Evolutionary conservation across 805 yeast species (phyloP).

Genomic region (Candida lessepsii): DNA sequence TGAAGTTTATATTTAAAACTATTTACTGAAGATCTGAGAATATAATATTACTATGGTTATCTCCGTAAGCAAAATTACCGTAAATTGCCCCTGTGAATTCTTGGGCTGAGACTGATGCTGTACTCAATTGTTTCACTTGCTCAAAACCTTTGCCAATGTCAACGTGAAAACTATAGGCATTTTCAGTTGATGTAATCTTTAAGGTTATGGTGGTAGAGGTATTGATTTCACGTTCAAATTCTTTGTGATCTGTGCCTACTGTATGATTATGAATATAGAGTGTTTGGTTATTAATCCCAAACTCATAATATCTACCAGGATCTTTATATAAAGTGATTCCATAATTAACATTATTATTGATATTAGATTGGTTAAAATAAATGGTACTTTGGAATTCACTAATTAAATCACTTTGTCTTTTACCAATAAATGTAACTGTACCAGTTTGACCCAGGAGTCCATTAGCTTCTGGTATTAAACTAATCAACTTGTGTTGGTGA

Average conservation of each 20-base stretch:
- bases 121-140: neutral
- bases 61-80: constrained; percentile 6
- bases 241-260: neutral
- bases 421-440: constrained; percentile 7
- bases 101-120: constrained; percentile 4
- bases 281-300: neutral
- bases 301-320: constrained; percentile 7
- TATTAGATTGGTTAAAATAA: constrained; percentile 1
- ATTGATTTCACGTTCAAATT: constrained; percentile 2
- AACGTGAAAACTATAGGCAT: constrained; percentile 4
- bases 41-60: neutral
- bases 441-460: constrained; percentile 2
- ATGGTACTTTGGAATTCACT: constrained; percentile 2
- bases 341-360: neutral
- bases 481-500: constrained; percentile 2
- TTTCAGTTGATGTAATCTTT: constrained; percentile 4
- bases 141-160: constrained; percentile 1
- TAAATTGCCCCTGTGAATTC: constrained; percentile 7
- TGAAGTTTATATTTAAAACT: too few relatives aligned
- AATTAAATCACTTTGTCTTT: constrained; percentile 6
- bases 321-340: constrained; percentile 9
- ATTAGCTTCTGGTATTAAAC: neutral
- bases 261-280: constrained; percentile 1
- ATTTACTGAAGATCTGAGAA: too few relatives aligned
- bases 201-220: neutral